Percentiles rank a stretch among this genome's conserved stretches.
Conservation (phyloP, 805 yeast genomes). For the Candida tibetensis region DNA sequence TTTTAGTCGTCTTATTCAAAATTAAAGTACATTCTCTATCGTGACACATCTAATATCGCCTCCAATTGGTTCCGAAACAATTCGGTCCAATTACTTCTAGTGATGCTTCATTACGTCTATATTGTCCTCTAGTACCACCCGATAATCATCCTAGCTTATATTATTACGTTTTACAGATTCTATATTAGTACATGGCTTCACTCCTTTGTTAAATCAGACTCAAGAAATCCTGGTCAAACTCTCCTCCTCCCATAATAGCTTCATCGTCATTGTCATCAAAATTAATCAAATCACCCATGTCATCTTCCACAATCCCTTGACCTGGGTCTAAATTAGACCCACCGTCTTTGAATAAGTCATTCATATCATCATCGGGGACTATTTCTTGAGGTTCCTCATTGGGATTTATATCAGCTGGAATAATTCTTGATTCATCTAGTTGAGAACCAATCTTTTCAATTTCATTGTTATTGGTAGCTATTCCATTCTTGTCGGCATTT, state of each 20-base stretch:
- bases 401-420: neutral
- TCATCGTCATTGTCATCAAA: constrained; percentile 31
- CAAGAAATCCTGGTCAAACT: constrained; percentile 34
- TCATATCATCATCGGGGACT: constrained; percentile 18
- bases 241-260: constrained; percentile 21
- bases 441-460: neutral
- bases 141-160: too few relatives aligned
- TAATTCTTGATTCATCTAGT: neutral
- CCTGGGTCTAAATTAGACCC: constrained; percentile 11
- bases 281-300: constrained; percentile 34
- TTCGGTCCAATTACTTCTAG: too few relatives aligned
- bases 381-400: neutral
- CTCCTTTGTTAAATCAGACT: constrained; percentile 12
- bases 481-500: constrained; percentile 1
- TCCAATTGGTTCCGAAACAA: too few relatives aligned
- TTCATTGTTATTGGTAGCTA: neutral
- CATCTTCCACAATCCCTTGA: constrained; percentile 20
- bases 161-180: too few relatives aligned
- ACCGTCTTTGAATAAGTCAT: constrained; percentile 17
- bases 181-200: neutral
- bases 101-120: too few relatives aligned
- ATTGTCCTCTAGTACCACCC: too few relatives aligned
- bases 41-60: too few relatives aligned
- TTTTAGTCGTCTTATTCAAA: too few relatives aligned
- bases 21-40: too few relatives aligned